phyloP scores from a whole-genome alignment of 345 rosid species.

The Microcos paniculata region DNA sequence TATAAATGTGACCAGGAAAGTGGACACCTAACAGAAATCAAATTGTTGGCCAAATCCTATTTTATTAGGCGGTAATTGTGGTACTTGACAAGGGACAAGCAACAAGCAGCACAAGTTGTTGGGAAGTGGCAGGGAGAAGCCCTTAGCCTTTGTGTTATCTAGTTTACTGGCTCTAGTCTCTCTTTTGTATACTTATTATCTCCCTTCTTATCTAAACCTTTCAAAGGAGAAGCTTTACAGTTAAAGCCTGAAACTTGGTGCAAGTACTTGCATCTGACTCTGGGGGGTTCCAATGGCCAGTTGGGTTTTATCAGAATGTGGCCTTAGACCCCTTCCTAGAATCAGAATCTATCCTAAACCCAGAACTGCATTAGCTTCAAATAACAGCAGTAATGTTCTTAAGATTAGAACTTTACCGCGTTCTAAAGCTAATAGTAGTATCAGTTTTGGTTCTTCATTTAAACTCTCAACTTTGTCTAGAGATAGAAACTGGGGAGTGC shows the following conservation, averaged over 20 bases:
- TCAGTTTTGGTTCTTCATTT: constrained; percentile 28
- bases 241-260: constrained; percentile 1
- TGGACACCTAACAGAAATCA: neutral
- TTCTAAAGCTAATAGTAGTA: constrained; percentile 4
- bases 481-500: constrained; percentile 47
- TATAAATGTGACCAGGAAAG: neutral
- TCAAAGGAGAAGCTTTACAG: neutral
- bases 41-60: neutral
- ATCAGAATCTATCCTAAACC: constrained; percentile 30
- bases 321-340: constrained; percentile 49
- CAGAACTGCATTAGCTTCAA: constrained; percentile 28
- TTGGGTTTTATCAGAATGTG: constrained; percentile 59
- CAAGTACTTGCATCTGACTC: constrained; percentile 8
- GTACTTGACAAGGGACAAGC: constrained; percentile 12
- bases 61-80: too few relatives aligned
- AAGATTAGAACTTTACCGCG: constrained; percentile 24
- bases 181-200: neutral
- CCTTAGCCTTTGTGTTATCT: constrained; percentile 16
- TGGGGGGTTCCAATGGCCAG: constrained; percentile 44
- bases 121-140: constrained; percentile 30
- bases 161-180: neutral
- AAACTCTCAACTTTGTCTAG: constrained; percentile 28
- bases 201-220: neutral
- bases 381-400: constrained; percentile 5
- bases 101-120: constrained; percentile 24